Evolutionary conservation across 2,329 filamentous ascomycete species (phyloP).

Genomic region (Fusarium coicis): DNA sequence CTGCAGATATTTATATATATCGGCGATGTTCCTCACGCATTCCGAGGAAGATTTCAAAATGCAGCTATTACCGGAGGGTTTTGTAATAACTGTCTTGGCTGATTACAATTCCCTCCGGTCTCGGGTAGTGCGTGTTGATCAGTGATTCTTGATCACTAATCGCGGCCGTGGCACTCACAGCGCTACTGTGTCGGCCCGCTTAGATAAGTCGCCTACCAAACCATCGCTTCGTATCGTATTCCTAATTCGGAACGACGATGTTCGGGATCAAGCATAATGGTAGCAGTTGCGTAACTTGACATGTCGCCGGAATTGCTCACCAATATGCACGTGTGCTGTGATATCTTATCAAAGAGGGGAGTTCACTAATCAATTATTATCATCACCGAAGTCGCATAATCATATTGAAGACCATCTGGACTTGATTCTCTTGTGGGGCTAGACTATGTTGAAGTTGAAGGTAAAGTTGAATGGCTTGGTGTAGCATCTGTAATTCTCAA

Average conservation of each 20-base stretch:
- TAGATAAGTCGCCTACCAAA: fast-evolving
- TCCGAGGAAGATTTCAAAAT: background rate
- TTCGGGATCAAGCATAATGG: fast-evolving
- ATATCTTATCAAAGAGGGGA: fast-evolving
- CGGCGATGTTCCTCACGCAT: fast-evolving
- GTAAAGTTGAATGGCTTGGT: constrained; percentile 14
- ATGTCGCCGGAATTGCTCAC: background rate
- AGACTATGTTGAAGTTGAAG: constrained; percentile 11
- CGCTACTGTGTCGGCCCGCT: background rate
- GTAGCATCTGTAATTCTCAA: constrained; percentile 26
- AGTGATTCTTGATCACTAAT: background rate
- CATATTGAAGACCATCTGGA: no score
- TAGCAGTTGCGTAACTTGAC: fast-evolving
- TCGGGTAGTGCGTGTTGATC: background rate
- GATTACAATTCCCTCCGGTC: background rate
- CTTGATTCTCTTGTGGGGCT: fast-evolving
- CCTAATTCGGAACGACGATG: background rate
- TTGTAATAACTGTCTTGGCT: fast-evolving
- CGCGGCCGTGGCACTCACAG: fast-evolving
- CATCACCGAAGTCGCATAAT: background rate
- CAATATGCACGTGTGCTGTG: no score
- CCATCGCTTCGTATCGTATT: background rate
- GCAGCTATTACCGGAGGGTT: fast-evolving
- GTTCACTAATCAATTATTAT: background rate
- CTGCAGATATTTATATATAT: no score